Base-by-base conservation (phyloP, 768 basidiomycete genomes). In the Phylloporus scabripes region DNA sequence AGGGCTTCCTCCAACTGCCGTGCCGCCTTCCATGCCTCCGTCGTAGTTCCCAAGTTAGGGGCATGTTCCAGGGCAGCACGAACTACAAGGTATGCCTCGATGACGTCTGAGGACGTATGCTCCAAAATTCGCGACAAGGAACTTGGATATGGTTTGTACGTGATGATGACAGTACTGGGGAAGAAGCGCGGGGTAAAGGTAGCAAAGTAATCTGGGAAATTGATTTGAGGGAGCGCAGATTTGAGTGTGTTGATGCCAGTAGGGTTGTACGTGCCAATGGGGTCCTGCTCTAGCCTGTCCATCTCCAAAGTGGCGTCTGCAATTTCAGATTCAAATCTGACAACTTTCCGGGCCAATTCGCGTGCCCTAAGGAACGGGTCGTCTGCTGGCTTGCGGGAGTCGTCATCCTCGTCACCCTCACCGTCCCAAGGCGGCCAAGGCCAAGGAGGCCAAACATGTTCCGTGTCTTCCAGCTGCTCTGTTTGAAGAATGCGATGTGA, bases 211-310 rank as follows among this genome's bases (percentile, higher is more conserved):
- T 81, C 75, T 1, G 79, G 73, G 66, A 95, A 91, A 54, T 87
- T 74, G 55, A 99, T 79, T 63, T 92, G 80, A 1, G 86, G 79
- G 5, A 97, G 70, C 1, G 79, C 70, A 15, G 74, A 71, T 24
- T 82, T 82, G 49, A 98, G 77, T 33, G 86, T 83, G 14, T 77
- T 73, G 47, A 92, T 72, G 2, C 79, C 72, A 36, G 79, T 74
- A 6, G 92, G 92, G 63, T 98, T 98, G 68, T 99, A 97, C 0
- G 91, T 87, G 39, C 75, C 83, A 40, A 90, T 73, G 2, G 94
- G 94, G 63, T 97, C 85, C 65, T 85, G 82, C 52, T 79, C 75
- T 39, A 87, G 70, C 28, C 83, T 73, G 59, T 85, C 87, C 81
- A 85, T 74, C 57, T 95, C 92, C 31, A 92, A 76, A 52, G 83